Base-by-base conservation (phyloP, 2,329 filamentous ascomycete species). In the Pseudofabraea citricarpa region DNA sequence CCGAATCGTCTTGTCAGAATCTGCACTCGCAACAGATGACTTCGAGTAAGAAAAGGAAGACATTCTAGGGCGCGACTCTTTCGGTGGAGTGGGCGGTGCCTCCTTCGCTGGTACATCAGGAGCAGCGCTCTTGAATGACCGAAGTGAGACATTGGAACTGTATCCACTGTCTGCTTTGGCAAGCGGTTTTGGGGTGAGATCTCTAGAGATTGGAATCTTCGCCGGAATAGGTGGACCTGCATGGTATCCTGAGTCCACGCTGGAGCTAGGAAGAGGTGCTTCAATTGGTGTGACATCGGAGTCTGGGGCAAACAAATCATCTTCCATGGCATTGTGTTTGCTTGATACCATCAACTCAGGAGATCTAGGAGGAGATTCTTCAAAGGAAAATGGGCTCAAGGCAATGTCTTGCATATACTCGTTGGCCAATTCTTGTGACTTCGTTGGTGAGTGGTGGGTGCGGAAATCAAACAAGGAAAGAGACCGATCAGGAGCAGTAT, bases 81-180 rank as follows among this genome's bases (percentile, higher is more conserved):
- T 52, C 2, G 48, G 39, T 32, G 45, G 44, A 3, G 44, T 48
- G 21, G 49, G 45, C n/a, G 50, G 51, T 8, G 45, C 38, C 21
- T 53, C 48, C 23, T 50, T 50, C 8, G 27, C 35, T 3, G 46
- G 45, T 4, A 52, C 43, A 21, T 22, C 21, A 13, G 48, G 47
- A 12, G 41, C 16, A 19, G 56, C 47, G n/a, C 39, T 54, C 36
- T 52, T 56, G n/a, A 75, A 67, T 1, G 77, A 81, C 29, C 73
- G 69, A 15, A 80, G 58, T 10, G 79, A 82, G 4, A 75, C 64
- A 52, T 74, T 80, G 6, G 77, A 82, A 53, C 76, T 76, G 53
- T 82, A 83, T 13, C 77, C 77, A 20, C 77, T 81, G 53, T 82
- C 78, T 29, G 75, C 71, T 48, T 79, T 79, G 23, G 72, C 69